Evolutionary conservation across 768 basidiomycete genomes (phyloP).

Genomic region (Mycena venus): DNA sequence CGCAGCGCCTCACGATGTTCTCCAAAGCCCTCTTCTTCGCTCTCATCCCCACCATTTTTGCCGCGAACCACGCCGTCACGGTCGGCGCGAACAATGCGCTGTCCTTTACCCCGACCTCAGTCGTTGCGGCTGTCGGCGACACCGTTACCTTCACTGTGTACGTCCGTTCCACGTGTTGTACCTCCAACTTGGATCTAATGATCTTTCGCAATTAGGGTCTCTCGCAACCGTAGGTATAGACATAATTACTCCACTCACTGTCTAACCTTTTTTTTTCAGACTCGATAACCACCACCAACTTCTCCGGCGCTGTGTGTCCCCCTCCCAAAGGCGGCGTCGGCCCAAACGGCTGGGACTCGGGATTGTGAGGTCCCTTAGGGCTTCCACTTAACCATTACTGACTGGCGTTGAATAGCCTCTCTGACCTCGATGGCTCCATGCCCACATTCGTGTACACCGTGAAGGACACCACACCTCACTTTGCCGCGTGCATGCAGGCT

Average conservation of each 20-base stretch:
- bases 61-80: slow-evolving; percentile 22
- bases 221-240: slow-evolving; percentile 33
- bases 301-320: slow-evolving; percentile 35
- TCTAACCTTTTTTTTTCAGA: slow-evolving; percentile 10
- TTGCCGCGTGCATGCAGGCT: slow-evolving; percentile 36
- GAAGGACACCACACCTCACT: slow-evolving; percentile 28
- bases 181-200: not conserved
- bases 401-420: slow-evolving; percentile 3
- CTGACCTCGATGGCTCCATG: slow-evolving; percentile 27
- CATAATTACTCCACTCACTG: not conserved
- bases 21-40: slow-evolving; percentile 23
- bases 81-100: slow-evolving; percentile 31
- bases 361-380: slow-evolving; percentile 25
- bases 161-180: not conserved
- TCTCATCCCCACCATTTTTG: slow-evolving; percentile 29
- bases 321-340: slow-evolving; percentile 35
- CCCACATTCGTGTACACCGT: slow-evolving; percentile 27
- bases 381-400: not conserved
- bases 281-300: slow-evolving; percentile 34
- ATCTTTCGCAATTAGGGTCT: not conserved
- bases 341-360: slow-evolving; percentile 35
- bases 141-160: slow-evolving; percentile 34
- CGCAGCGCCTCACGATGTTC: slow-evolving; percentile 4
- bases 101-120: slow-evolving; percentile 27
- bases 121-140: slow-evolving; percentile 30